Evolutionary conservation across 805 yeast genomes (phyloP).

Genomic region (Schwanniomyces yamadae): DNA sequence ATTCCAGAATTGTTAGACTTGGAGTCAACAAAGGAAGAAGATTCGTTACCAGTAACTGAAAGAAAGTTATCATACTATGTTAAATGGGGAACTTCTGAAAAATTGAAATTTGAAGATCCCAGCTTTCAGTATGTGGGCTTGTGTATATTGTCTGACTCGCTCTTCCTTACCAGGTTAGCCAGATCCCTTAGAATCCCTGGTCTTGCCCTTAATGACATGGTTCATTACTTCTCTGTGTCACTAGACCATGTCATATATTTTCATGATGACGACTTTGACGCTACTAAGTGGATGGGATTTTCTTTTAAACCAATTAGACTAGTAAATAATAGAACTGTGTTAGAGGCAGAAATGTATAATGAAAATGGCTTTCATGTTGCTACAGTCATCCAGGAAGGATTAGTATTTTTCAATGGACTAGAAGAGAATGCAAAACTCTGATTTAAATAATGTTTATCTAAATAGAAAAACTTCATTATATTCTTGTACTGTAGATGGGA

Average conservation of each 20-base stretch:
- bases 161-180: constrained; percentile 51
- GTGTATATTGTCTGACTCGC: constrained; percentile 59
- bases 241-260: constrained; percentile 68
- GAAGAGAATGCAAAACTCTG: constrained; percentile 15
- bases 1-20: constrained; percentile 34
- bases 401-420: constrained; percentile 31
- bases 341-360: constrained; percentile 58
- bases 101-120: constrained; percentile 13
- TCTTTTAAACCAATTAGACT: constrained; percentile 49
- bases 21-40: constrained; percentile 23
- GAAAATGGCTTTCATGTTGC: constrained; percentile 53
- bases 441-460: constrained; percentile 1
- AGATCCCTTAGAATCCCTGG: constrained; percentile 46
- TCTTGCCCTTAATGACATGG: constrained; percentile 17
- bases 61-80: constrained; percentile 25
- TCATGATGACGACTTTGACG: constrained; percentile 52
- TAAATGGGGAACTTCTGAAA: constrained; percentile 25
- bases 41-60: constrained; percentile 20
- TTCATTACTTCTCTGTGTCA: constrained; percentile 51
- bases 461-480: no score
- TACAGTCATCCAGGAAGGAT: constrained; percentile 65
- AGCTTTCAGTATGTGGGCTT: constrained; percentile 50
- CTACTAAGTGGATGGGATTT: constrained; percentile 52
- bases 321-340: constrained; percentile 51
- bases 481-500: no score